Conservation (phyloP, 345 rosid species). For the Brassica nigra region DNA sequence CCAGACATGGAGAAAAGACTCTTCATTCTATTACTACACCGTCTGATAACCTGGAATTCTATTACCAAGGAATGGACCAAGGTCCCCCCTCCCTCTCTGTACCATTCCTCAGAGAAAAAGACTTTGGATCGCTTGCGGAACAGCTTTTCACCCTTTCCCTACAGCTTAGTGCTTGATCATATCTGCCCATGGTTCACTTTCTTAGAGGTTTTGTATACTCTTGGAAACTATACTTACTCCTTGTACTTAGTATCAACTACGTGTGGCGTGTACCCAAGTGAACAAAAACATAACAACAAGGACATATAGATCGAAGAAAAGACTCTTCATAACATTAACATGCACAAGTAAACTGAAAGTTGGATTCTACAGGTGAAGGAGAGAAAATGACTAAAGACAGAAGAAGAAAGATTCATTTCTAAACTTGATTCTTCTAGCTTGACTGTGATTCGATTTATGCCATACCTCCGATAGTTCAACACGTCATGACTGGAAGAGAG, state of each 20-base stretch:
- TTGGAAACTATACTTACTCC: background rate
- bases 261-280: background rate
- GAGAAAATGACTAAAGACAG: constrained; percentile 8
- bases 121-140: constrained; percentile 91
- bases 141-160: constrained; percentile 81
- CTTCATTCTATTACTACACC: constrained; percentile 49
- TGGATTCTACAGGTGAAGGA: background rate
- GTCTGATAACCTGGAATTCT: constrained; percentile 74
- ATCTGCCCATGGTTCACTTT: constrained; percentile 1
- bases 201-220: background rate
- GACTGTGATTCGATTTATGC: constrained; percentile 39
- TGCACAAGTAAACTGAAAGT: background rate
- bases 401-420: background rate
- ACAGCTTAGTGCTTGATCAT: constrained; percentile 25
- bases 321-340: background rate
- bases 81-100: constrained; percentile 64
- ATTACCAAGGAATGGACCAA: constrained; percentile 75
- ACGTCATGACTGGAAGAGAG: constrained; percentile 95
- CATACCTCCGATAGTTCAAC: constrained; percentile 74
- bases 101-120: constrained; percentile 66
- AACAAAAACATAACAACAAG: background rate
- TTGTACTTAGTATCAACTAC: background rate
- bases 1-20: constrained; percentile 46
- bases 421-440: constrained; percentile 20
- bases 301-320: background rate